Base-by-base conservation (phyloP, 2,329 filamentous ascomycete genomes). In the Cryoendolithus antarcticus region DNA sequence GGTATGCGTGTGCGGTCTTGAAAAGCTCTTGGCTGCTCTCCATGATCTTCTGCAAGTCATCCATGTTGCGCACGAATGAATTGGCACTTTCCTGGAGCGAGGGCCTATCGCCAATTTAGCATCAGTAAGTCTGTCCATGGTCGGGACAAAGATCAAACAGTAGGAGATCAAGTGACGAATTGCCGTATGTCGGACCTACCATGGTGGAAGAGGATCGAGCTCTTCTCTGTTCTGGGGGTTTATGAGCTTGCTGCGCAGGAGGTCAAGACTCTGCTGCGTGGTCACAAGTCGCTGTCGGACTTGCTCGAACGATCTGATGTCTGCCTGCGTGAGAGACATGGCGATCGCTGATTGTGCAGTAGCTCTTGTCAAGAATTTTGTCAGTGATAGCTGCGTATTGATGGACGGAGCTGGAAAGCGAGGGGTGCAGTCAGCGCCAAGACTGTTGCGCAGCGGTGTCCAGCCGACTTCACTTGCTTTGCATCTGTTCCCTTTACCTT, bases 1-100 rank as follows among this genome's bases (percentile, higher is more conserved):
- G 86, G 55, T 83, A 85, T 13, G 83, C 74, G 46, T 82, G 80
- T 37, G 85, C 70, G 39, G 76, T 75, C 41, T 70, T 71, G 45
- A 93, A 76, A 34, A 86, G 71, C 32, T 79, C 71, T 31, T 72
- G 65, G 52, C 88, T 74, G 39, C 79, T 72, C 46, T 69, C 69
- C 34, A 85, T 67, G 50, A 40, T 40, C 11, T 29, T 40, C 21
- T 40, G 38, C 19, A 21, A 21, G 19, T 21, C 19, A 21, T 21
- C 19, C 19, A 21, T 21, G 19, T 21, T 21, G 19, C 19, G 19
- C 19, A 21, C 19, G 19, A 21, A 21, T 21, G 19, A 21, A 21
- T 21, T 21, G 19, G 19, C 19, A 21, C 19, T 21, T 21, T 21
- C 19, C 19, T 21, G 54, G 21, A 58, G 47, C 19, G 46, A 45